Conservation (phyloP, 2,329 filamentous ascomycete species). For the Ceratocystis smalleyi region DNA sequence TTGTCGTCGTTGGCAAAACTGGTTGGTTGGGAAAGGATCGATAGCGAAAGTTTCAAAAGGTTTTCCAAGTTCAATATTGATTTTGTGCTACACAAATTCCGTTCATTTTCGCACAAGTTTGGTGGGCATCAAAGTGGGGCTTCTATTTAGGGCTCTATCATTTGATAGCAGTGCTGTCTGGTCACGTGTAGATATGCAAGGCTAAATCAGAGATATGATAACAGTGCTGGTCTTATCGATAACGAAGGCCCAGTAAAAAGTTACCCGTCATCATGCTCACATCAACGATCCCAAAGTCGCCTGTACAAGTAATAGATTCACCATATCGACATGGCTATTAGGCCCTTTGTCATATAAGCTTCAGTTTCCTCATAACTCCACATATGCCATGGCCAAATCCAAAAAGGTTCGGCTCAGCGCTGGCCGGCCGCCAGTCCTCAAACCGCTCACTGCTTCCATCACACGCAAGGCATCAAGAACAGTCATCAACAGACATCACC, state of each 20-base stretch:
- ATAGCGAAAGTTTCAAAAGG: conserved; percentile 6
- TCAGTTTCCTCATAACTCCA: background rate
- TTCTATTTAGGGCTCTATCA: conserved; percentile 11
- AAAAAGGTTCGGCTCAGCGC: conserved; percentile 19
- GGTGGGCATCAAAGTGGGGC: conserved; percentile 7
- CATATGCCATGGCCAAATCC: conserved; percentile 23
- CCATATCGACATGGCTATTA: background rate
- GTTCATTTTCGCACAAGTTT: conserved; percentile 4
- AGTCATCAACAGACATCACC: conserved; percentile 51
- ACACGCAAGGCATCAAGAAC: conserved; percentile 48
- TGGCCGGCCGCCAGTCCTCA: conserved; percentile 42
- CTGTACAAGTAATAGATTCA: background rate
- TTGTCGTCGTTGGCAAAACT: conserved; percentile 17
- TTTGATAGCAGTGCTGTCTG: background rate
- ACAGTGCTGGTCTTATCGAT: conserved; percentile 9
- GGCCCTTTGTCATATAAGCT: background rate
- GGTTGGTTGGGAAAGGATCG: conserved; percentile 8
- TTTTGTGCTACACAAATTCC: conserved; percentile 4
- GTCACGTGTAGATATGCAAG: background rate
- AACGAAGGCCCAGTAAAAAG: conserved; percentile 8
- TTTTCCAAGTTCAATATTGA: conserved; percentile 11
- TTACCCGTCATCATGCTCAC: background rate
- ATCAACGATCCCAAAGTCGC: too few relatives aligned
- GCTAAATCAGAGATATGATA: too few relatives aligned
- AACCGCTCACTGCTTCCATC: conserved; percentile 30